Conservation (phyloP, 306 rosid species). For the Argentina anserina region DNA sequence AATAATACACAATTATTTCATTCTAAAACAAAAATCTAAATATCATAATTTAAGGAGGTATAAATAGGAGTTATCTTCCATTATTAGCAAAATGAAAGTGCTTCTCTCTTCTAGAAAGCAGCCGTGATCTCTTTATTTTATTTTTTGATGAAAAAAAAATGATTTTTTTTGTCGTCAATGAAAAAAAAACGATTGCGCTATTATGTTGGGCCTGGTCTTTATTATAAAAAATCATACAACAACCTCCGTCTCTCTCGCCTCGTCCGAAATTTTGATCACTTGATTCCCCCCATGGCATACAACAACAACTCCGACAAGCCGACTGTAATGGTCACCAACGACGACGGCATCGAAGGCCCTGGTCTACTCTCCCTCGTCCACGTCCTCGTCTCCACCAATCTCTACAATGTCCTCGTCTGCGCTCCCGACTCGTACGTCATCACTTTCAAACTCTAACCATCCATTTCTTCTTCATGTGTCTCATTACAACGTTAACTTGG, state of each 20-base stretch:
- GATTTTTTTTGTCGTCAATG: no score
- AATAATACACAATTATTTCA: no score
- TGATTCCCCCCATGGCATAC: constrained; percentile 35
- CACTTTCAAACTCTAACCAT: neutral
- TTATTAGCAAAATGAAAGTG: no score
- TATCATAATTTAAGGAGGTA: no score
- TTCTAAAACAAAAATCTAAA: no score
- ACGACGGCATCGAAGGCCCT: constrained; percentile 92
- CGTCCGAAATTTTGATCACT: neutral
- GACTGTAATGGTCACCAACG: constrained; percentile 80
- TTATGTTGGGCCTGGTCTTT: no score
- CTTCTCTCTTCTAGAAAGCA: no score
- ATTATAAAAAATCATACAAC: no score
- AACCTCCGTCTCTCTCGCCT: neutral
- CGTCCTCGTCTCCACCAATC: constrained; percentile 57
- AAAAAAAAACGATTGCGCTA: no score
- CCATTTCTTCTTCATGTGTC: neutral
- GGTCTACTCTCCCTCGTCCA: constrained; percentile 78
- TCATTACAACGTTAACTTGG: neutral
- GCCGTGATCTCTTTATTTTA: no score
- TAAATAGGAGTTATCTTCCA: no score
- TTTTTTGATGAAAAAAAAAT: no score
- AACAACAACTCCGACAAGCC: constrained; percentile 13
- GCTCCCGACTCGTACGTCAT: constrained; percentile 80
- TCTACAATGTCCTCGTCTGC: constrained; percentile 63